These are phyloP conservation scores for Cryptococcus hybrid DNA, from an alignment of 1,284 basidiomycete genomes.

Conservation along the genomic window DNA sequence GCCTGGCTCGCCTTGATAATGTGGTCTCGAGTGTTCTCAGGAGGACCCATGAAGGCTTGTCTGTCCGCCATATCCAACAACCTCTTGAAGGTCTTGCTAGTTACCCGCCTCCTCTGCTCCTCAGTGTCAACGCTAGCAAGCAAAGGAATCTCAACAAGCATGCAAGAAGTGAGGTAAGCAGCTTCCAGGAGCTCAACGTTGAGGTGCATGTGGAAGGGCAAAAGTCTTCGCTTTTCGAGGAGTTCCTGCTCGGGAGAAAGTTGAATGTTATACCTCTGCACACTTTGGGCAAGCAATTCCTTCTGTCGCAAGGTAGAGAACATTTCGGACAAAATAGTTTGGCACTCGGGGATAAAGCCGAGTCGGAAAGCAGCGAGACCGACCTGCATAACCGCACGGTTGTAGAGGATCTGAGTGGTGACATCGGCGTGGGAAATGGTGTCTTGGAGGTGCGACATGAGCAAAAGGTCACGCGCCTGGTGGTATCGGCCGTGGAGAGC, in stretches of 20 bases:
- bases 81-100: slow-evolving; percentile 93
- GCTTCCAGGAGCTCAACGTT: slow-evolving; percentile 98
- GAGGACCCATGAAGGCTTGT: slow-evolving; percentile 96
- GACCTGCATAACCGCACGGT: slow-evolving; percentile 95
- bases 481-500: slow-evolving; percentile 96
- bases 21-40: slow-evolving; percentile 97
- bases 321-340: slow-evolving; percentile 90
- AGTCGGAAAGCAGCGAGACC: slow-evolving; percentile 95
- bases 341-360: slow-evolving; percentile 92
- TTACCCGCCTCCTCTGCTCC: slow-evolving; percentile 85
- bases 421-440: slow-evolving; percentile 94
- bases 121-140: slow-evolving; percentile 92
- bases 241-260: slow-evolving; percentile 95
- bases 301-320: slow-evolving; percentile 95
- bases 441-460: slow-evolving; percentile 99
- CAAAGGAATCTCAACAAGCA: slow-evolving; percentile 96
- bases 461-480: slow-evolving; percentile 94
- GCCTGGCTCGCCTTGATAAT: slow-evolving; percentile 99
- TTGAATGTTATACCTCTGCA: slow-evolving; percentile 78
- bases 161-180: slow-evolving; percentile 95
- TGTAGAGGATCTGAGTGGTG: slow-evolving; percentile 96
- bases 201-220: slow-evolving; percentile 99
- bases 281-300: slow-evolving; percentile 94
- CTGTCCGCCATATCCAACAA: slow-evolving; percentile 96
- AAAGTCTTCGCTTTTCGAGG: slow-evolving; percentile 88